Evolutionary conservation across 768 basidiomycete species (phyloP).

Genomic region (Suillus placidus): DNA sequence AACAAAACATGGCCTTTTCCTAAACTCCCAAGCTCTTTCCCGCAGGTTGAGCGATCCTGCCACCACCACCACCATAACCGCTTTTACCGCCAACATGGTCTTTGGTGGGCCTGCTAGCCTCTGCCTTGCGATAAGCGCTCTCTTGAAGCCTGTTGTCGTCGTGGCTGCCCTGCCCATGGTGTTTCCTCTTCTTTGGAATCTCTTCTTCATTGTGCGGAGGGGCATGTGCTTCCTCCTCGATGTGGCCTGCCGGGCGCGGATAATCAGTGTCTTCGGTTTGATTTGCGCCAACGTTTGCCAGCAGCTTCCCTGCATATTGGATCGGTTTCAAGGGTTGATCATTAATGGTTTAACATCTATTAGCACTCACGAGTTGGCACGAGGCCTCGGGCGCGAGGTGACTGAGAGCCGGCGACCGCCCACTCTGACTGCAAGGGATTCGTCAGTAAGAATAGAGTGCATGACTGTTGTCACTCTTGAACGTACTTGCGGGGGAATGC

Average conservation of each 20-base stretch:
- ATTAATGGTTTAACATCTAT: background rate
- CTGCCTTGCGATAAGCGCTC: conserved; percentile 47
- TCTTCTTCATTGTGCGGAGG: conserved; percentile 51
- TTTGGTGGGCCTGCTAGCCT: conserved; percentile 52
- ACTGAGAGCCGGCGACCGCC: conserved; percentile 55
- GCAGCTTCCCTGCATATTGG: conserved; percentile 3
- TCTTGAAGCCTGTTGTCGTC: conserved; percentile 52
- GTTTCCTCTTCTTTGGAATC: conserved; percentile 51
- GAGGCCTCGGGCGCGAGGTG: conserved; percentile 42
- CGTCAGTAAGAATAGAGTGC: background rate
- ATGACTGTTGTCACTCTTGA: background rate
- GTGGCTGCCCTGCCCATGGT: conserved; percentile 37
- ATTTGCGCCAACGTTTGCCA: conserved; percentile 17
- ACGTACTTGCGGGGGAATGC: conserved; percentile 55
- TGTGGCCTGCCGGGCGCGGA: conserved; percentile 52
- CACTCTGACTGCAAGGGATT: conserved; percentile 38
- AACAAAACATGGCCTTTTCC: conserved; percentile 17
- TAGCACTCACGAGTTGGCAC: conserved; percentile 35
- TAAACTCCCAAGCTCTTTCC: conserved; percentile 44
- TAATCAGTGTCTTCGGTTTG: conserved; percentile 44
- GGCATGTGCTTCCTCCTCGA: conserved; percentile 34
- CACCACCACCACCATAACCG: conserved; percentile 44
- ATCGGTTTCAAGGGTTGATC: background rate
- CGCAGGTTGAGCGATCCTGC: conserved; percentile 61
- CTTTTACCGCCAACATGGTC: conserved; percentile 38